Percentiles rank a stretch among this genome's conserved stretches.
These are phyloP conservation scores for Podaxis sp. DNA, from an alignment of 768 basidiomycete genomes.

Conservation along the genomic window DNA sequence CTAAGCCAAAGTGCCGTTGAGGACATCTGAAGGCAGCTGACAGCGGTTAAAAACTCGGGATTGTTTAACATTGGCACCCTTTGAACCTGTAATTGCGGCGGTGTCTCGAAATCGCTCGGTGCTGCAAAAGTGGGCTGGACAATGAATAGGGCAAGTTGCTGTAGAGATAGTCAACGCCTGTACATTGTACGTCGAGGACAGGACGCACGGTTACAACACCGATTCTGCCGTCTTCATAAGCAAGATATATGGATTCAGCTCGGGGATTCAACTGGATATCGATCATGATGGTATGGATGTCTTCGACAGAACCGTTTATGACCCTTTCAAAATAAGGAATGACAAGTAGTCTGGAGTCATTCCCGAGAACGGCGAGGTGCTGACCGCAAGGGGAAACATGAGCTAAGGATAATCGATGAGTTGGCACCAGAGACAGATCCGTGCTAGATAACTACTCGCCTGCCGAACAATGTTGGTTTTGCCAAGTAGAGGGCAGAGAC, in stretches of 20 bases:
- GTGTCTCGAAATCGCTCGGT: constrained; percentile 2
- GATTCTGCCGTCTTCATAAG: constrained; percentile 42
- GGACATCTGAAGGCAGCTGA: constrained; percentile 59
- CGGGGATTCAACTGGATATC: constrained; percentile 41
- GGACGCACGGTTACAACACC: constrained; percentile 47
- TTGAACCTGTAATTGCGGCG: constrained; percentile 13
- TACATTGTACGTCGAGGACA: not conserved
- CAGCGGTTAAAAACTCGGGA: constrained; percentile 24
- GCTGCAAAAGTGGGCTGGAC: constrained; percentile 19
- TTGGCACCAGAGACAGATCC: not conserved
- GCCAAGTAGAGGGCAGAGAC: not conserved
- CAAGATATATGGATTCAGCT: constrained; percentile 46
- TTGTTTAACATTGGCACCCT: constrained; percentile 28
- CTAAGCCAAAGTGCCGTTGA: constrained; percentile 53
- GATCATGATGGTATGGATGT: constrained; percentile 33
- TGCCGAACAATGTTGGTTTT: not conserved
- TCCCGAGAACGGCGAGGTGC: constrained; percentile 43
- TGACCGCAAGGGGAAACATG: constrained; percentile 50
- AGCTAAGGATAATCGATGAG: constrained; percentile 25
- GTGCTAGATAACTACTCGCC: not conserved
- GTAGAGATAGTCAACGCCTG: constrained; percentile 8
- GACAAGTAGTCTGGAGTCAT: constrained; percentile 40
- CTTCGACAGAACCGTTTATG: constrained; percentile 22
- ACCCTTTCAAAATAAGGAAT: constrained; percentile 42
- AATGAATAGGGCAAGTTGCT: constrained; percentile 28